Conservation (phyloP, 1,284 basidiomycete genomes). For the Phylloboletellus chloephorus region DNA sequence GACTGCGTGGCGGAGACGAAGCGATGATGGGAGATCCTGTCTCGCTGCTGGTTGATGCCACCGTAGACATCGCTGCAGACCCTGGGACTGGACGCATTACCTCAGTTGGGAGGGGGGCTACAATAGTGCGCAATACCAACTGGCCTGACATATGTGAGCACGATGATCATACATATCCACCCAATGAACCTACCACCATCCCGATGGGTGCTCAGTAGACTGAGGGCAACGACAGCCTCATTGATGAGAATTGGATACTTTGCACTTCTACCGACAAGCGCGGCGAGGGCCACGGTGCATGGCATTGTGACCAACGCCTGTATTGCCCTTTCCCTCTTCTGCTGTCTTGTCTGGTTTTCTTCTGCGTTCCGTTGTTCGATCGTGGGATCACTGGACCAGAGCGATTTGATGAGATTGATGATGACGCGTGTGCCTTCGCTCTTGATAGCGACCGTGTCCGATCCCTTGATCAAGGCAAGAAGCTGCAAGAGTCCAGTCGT, state of each 20-base stretch:
- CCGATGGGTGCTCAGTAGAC: slow-evolving; percentile 63
- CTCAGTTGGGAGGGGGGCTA: slow-evolving; percentile 48
- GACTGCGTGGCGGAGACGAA: slow-evolving; percentile 36
- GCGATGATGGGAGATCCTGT: slow-evolving; percentile 40
- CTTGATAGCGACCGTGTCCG: slow-evolving; percentile 77
- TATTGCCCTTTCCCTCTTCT: slow-evolving; percentile 52
- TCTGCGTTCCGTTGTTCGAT: slow-evolving; percentile 26
- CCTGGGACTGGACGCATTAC: slow-evolving; percentile 28
- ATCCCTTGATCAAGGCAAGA: slow-evolving; percentile 69
- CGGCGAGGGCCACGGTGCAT: slow-evolving; percentile 59
- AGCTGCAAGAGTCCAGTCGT: slow-evolving; percentile 60
- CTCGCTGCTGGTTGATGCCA: slow-evolving; percentile 38
- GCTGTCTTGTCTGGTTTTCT: slow-evolving; percentile 35
- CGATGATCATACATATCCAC: not conserved
- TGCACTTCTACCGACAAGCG: slow-evolving; percentile 70
- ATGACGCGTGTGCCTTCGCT: slow-evolving; percentile 88
- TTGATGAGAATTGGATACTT: slow-evolving; percentile 85
- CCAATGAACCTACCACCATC: slow-evolving; percentile 51
- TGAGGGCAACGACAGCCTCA: slow-evolving; percentile 83
- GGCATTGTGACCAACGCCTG: slow-evolving; percentile 46
- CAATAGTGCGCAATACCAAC: slow-evolving; percentile 55
- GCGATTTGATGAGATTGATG: slow-evolving; percentile 73
- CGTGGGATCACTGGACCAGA: slow-evolving; percentile 52
- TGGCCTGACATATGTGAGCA: slow-evolving; percentile 41
- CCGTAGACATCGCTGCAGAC: slow-evolving; percentile 39